These are phyloP conservation scores for Alternaria dauci DNA, from an alignment of 2,329 filamentous ascomycete species.

Conservation along the genomic window DNA sequence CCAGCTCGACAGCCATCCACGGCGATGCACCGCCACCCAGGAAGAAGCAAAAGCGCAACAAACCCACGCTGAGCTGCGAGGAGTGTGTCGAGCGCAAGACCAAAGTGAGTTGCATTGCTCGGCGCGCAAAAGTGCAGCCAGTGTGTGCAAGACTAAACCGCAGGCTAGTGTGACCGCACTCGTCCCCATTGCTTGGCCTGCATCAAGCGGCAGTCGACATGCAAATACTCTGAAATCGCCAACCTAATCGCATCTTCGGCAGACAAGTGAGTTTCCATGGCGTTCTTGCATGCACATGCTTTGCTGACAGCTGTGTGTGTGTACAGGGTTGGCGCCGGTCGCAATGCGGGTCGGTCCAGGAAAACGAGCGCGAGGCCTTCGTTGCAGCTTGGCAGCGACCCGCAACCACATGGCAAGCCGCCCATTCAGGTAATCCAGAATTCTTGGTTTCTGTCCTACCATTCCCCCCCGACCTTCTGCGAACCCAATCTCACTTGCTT, in stretches of 20 bases:
- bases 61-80: slow-evolving; percentile 79
- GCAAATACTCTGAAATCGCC: slow-evolving; percentile 78
- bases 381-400: slow-evolving; percentile 33
- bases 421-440: slow-evolving; percentile 40
- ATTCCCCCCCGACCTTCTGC: slow-evolving; percentile 3
- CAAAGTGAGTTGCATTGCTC: slow-evolving; percentile 63
- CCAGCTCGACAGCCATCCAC: slow-evolving; percentile 19
- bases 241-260: slow-evolving; percentile 67
- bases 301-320: slow-evolving; percentile 34
- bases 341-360: slow-evolving; percentile 34
- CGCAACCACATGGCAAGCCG: slow-evolving; percentile 32
- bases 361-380: slow-evolving; percentile 42
- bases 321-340: slow-evolving; percentile 37
- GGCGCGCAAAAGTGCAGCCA: background rate
- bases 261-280: slow-evolving; percentile 63
- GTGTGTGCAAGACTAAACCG: slow-evolving; percentile 17
- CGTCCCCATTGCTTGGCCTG: slow-evolving; percentile 66
- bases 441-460: slow-evolving; percentile 26
- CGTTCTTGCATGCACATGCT: background rate
- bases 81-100: slow-evolving; percentile 86
- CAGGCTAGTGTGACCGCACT: slow-evolving; percentile 73
- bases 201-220: slow-evolving; percentile 78
- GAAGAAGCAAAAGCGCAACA: slow-evolving; percentile 85
- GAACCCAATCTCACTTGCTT: slow-evolving; percentile 23
- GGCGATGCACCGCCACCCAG: slow-evolving; percentile 53